These are phyloP conservation scores for Lepidium africanum DNA, from an alignment of 345 rosid genomes.

Conservation along the genomic window DNA sequence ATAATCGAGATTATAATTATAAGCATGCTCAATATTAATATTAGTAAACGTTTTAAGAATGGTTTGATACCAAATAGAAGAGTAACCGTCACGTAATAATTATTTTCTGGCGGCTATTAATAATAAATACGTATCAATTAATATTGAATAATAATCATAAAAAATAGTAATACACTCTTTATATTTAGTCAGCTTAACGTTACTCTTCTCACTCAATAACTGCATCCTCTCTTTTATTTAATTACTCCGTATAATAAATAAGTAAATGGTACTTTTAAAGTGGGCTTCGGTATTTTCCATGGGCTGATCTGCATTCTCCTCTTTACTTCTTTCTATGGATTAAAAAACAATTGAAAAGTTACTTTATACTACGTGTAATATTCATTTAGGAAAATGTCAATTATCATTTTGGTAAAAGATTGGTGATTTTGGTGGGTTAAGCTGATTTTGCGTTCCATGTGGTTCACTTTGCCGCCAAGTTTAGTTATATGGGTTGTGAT, in stretches of 20 bases:
- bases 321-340: too few species aligned
- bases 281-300: too few species aligned
- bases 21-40: not conserved
- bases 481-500: not conserved
- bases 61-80: constrained; percentile 1
- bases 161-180: not conserved
- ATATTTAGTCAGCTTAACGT: not conserved
- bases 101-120: not conserved
- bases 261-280: not conserved
- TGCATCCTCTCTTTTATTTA: not conserved
- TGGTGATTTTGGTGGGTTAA: constrained; percentile 21
- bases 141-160: not conserved
- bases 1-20: not conserved
- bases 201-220: constrained; percentile 14
- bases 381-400: too few species aligned
- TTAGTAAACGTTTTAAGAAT: too few species aligned
- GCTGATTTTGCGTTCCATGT: constrained; percentile 6
- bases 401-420: not conserved
- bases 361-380: too few species aligned
- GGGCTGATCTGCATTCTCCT: too few species aligned
- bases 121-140: not conserved
- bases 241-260: not conserved
- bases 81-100: constrained; percentile 11
- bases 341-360: too few species aligned
- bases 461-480: constrained; percentile 15